These are phyloP conservation scores for Thalassiosira mediterranea DNA, from an alignment of 352 stramenopile genomes.

Conservation along the genomic window DNA sequence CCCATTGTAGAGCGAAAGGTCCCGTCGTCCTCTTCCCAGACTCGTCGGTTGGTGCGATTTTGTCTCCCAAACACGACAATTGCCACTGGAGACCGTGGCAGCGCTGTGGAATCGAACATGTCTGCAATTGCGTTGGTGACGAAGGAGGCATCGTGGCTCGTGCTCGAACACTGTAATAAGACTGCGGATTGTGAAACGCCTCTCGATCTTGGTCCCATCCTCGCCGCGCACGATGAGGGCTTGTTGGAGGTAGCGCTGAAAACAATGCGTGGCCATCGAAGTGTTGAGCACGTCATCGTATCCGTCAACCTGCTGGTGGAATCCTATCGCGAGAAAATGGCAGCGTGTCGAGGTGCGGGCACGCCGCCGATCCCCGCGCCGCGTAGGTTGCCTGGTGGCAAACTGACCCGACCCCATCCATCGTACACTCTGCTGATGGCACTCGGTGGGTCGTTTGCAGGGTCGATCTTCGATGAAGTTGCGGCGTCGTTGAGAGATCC, in stretches of 20 bases:
- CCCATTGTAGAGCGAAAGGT: no score
- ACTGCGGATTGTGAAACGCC: neutral
- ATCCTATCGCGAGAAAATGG: slow-evolving; percentile 7
- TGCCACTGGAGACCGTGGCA: neutral
- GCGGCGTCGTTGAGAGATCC: slow-evolving; percentile 6
- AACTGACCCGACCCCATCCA: slow-evolving; percentile 8
- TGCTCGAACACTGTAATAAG: slow-evolving; percentile 11
- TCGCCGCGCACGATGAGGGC: slow-evolving; percentile 12
- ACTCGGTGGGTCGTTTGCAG: slow-evolving; percentile 13
- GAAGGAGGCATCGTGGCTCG: neutral
- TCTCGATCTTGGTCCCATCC: slow-evolving; percentile 14
- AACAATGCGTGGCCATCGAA: no score
- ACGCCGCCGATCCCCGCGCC: slow-evolving; percentile 21
- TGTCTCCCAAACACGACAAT: slow-evolving; percentile 13
- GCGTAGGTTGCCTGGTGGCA: neutral
- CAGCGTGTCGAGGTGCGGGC: neutral
- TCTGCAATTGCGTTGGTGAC: neutral
- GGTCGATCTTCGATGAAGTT: slow-evolving; percentile 39
- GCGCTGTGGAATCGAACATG: neutral
- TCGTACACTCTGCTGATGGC: slow-evolving; percentile 21
- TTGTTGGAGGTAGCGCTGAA: slow-evolving; percentile 12
- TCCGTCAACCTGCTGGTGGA: slow-evolving; percentile 7
- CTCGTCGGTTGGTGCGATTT: slow-evolving; percentile 18
- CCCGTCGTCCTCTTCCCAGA: slow-evolving; percentile 1
- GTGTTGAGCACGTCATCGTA: slow-evolving; percentile 3